These are phyloP conservation scores for Isatis tinctoria DNA, from an alignment of 345 rosid species.

Conservation along the genomic window DNA sequence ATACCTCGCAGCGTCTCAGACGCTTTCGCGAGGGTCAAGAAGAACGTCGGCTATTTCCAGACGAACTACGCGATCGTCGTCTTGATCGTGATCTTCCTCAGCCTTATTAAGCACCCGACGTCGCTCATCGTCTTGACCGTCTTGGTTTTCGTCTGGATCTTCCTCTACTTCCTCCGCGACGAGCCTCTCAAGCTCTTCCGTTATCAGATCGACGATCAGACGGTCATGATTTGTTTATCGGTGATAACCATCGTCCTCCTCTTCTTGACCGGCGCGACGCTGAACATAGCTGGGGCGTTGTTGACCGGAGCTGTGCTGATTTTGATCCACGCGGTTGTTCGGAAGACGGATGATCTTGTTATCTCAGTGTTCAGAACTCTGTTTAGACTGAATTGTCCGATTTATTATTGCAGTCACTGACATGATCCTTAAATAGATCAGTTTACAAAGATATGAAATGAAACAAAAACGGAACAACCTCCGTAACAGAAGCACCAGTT, in stretches of 20 bases:
- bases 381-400: no score
- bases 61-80: conserved; percentile 60
- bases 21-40: conserved; percentile 39
- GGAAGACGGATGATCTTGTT: conserved; percentile 84
- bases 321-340: conserved; percentile 53
- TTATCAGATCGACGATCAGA: conserved; percentile 49
- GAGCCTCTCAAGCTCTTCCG: conserved; percentile 57
- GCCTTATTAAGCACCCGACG: conserved; percentile 62
- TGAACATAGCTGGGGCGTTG: conserved; percentile 52
- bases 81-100: conserved; percentile 53
- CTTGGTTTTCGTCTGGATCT: conserved; percentile 64
- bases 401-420: no score
- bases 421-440: no score
- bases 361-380: no score
- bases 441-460: no score
- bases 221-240: conserved; percentile 42
- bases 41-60: conserved; percentile 53
- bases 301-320: conserved; percentile 51
- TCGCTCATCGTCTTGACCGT: conserved; percentile 67
- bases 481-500: no score
- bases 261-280: conserved; percentile 56
- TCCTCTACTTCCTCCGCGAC: conserved; percentile 71
- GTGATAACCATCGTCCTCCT: conserved; percentile 54
- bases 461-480: no score
- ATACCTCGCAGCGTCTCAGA: conserved; percentile 39